Evolutionary conservation across 805 yeast genomes (phyloP), one percentile per base, ranked within the genome.

Genomic region (Nakazawaea ernobii): DNA sequence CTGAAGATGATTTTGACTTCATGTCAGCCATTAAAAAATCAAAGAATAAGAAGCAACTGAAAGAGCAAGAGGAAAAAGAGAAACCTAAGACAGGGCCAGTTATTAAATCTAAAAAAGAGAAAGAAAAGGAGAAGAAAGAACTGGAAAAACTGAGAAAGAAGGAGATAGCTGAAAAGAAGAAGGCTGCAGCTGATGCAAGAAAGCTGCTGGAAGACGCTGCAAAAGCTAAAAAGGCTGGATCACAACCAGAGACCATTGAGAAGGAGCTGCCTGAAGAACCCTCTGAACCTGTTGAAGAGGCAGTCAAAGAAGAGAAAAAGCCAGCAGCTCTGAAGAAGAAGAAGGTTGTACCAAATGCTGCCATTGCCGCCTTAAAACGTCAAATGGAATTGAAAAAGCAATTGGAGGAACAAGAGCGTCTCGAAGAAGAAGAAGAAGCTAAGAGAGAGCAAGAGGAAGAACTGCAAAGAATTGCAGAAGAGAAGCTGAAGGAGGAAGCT

Each of bases 71-170:
- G 51, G 82, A 79, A 56, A 78, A 77, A 46, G 76, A 77, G 52
- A 69, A 65, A 58, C 69, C 71, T 51, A 63, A 65, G 45, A 65
- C 70, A 42, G 89, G 79, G 29, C 89, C 92, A 42, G 77, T 80
- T 54, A 74, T 90, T 61, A 89, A 91, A 67, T 80, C 92, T 49
- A 94, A 92, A 78, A 90, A 92, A 69, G 98, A 86, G 61, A 86
- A 86, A 69, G 95, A 92, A 71, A 91, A 84, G 71, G 96, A 94
- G 67, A 88, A 87, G 80, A 95, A 92, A 66, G 96, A 91, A 66
- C 81, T 79, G 55, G 95, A 86, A 63, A 92, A 92, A 74, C 87
- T 84, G 57, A 77, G 82, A 67, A 92, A 92, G 84, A 90, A 88
- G 70, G 95, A 88, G 57, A 79, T 82, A 51, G 96, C 96, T 39